Evolutionary conservation across 2,329 filamentous ascomycete species (phyloP).

Genomic region (Parastagonospora avenae): DNA sequence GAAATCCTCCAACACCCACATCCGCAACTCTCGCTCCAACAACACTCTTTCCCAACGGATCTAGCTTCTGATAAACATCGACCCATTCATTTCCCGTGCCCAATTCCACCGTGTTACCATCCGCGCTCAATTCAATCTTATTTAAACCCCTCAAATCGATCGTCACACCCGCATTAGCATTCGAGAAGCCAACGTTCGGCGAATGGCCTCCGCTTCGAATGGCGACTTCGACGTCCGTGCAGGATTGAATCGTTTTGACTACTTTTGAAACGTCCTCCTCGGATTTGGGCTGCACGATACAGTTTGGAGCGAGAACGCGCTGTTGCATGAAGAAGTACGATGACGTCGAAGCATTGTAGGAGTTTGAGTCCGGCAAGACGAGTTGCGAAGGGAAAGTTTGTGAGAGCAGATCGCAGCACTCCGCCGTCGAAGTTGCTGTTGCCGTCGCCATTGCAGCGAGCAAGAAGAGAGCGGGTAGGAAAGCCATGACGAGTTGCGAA

Average conservation of each 20-base stretch:
- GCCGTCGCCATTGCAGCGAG: too few species aligned
- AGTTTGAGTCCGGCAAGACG: too few species aligned
- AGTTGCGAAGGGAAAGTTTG: too few species aligned
- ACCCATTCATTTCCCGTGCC: conserved; percentile 10
- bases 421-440: too few species aligned
- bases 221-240: conserved; percentile 6
- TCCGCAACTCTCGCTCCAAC: conserved; percentile 5
- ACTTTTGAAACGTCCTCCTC: background rate
- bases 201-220: conserved; percentile 16
- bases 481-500: too few species aligned
- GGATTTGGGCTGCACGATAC: too few species aligned
- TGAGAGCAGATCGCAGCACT: too few species aligned
- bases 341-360: too few species aligned
- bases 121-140: conserved; percentile 4
- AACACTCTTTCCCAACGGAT: conserved; percentile 1
- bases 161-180: conserved; percentile 22
- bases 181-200: conserved; percentile 9
- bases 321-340: too few species aligned
- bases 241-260: background rate
- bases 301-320: too few species aligned
- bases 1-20: conserved; percentile 8
- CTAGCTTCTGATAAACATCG: conserved; percentile 7
- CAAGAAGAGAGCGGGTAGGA: too few species aligned
- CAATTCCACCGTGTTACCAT: conserved; percentile 1
- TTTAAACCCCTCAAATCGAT: conserved; percentile 5